Evolutionary conservation across 2,329 filamentous ascomycete species (phyloP).

Genomic region (Neospermospora avenae): DNA sequence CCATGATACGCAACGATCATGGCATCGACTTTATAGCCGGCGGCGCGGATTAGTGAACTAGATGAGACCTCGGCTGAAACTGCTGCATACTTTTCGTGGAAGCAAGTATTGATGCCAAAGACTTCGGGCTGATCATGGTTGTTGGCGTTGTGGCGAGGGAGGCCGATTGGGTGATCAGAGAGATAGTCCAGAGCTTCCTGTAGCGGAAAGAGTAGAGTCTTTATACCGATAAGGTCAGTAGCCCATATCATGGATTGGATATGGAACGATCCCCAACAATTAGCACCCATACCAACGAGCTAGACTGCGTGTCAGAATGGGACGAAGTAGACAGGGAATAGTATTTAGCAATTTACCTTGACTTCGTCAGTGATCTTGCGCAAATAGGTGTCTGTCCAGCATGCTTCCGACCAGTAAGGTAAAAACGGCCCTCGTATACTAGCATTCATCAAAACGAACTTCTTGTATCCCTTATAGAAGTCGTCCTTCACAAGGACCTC

Average conservation of each 20-base stretch:
- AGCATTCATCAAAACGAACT: constrained; percentile 32
- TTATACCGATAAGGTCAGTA: constrained; percentile 26
- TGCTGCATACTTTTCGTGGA: constrained; percentile 22
- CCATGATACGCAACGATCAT: constrained; percentile 30
- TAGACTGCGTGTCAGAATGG: constrained; percentile 17
- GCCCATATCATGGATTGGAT: constrained; percentile 35
- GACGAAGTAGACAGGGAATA: too few relatives aligned
- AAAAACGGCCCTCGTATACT: constrained; percentile 33
- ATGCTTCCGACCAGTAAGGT: constrained; percentile 28
- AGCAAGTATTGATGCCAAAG: constrained; percentile 30
- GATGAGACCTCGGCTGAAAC: constrained; percentile 28
- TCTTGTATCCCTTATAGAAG: constrained; percentile 30
- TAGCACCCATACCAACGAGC: constrained; percentile 33
- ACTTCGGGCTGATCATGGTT: not conserved
- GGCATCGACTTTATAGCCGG: constrained; percentile 28
- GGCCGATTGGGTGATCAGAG: constrained; percentile 4
- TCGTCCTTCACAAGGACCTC: constrained; percentile 27
- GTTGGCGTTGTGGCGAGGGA: not conserved
- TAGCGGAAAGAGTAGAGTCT: constrained; percentile 27
- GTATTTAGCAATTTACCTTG: too few relatives aligned
- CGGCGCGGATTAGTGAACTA: constrained; percentile 23
- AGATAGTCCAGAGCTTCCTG: constrained; percentile 14
- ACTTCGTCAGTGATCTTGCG: constrained; percentile 26
- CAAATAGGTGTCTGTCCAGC: constrained; percentile 32
- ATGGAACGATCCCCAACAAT: constrained; percentile 29